Percentiles rank a stretch among this genome's conserved stretches.
phyloP scores from a whole-genome alignment of 352 stramenopile genomes.

The Phytophthora cactorum region DNA sequence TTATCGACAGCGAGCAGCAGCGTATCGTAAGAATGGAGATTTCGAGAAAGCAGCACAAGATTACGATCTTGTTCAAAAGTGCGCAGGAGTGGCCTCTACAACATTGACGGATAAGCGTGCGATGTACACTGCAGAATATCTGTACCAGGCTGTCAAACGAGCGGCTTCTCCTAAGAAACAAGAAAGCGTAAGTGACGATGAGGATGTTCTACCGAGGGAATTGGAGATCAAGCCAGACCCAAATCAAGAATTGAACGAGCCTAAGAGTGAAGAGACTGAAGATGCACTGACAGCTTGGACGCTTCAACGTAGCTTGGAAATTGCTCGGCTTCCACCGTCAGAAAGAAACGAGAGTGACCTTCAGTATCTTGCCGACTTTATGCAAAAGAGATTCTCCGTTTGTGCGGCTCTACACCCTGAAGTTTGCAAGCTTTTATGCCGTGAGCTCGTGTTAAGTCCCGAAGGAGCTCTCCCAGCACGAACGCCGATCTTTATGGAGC shows the following conservation, averaged over 20 bases:
- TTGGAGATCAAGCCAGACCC: not conserved
- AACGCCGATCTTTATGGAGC: conserved; percentile 44
- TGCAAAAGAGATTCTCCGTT: conserved; percentile 47
- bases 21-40: conserved; percentile 60
- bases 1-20: conserved; percentile 59
- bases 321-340: conserved; percentile 19
- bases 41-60: conserved; percentile 71
- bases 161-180: conserved; percentile 6
- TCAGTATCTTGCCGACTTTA: conserved; percentile 47
- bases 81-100: not conserved
- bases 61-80: conserved; percentile 39
- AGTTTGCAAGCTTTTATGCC: conserved; percentile 43
- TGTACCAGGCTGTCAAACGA: conserved; percentile 22
- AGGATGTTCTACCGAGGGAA: conserved; percentile 8
- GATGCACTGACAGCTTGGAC: conserved; percentile 31
- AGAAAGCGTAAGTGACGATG: not conserved
- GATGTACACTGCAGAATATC: conserved; percentile 22
- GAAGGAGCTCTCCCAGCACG: conserved; percentile 21
- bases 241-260: conserved; percentile 14
- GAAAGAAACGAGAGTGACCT: conserved; percentile 48
- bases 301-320: conserved; percentile 34
- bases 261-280: conserved; percentile 6
- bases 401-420: conserved; percentile 48
- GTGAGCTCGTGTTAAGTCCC: conserved; percentile 35
- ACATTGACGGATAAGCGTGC: conserved; percentile 9